Evolutionary conservation across 2,329 filamentous ascomycete species (phyloP), one percentile per base, ranked within the genome.

Genomic region (Fusarium keratoplasticum): DNA sequence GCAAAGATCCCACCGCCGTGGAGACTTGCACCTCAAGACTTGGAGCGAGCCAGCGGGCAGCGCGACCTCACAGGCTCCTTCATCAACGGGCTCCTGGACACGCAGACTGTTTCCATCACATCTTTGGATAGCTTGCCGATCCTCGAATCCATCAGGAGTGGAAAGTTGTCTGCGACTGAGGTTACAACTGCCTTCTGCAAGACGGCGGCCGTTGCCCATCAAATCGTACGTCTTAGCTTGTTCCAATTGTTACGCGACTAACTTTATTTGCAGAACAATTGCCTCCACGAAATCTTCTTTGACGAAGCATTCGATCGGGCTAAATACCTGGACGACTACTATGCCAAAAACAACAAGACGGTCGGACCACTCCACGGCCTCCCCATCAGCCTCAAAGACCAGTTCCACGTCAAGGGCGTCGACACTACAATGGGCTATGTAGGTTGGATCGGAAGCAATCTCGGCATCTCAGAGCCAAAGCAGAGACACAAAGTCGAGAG

Each of bases 331-430:
- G 75, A 76, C 5, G 62, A 67, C 4, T 75, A 72, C 50, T 72
- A 57, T 1, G 6, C 29, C 3, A 27, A 65, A 11, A 44, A 77
- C 29, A 38, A 52, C 1, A 61, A 54, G 6, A 57, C 73, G 1
- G 0, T 76, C 0, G 77, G 77, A 0, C 75, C 77, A 2, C 67
- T 79, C 0, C 75, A 78, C 42, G 77, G 77, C 0, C 47, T 79
- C 0, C 77, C 76, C 0, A 22, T 79, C 8, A 78, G 74, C 9
- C 64, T 79, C 5, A 92, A 92, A 78, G 90, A 92, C 66, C 88
- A 89, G 18, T 92, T 92, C 77, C 87, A 91, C 31, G 84, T 92
- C 44, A 86, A 87, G 64, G 89, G 87, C 1, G 77, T 86, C 2
- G 76, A 89, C 64, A 89, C 84, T 0, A 81, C 82, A 0, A 85